phyloP scores from a whole-genome alignment of 1,139 yeast genomes.

The Kazachstania sp. region DNA sequence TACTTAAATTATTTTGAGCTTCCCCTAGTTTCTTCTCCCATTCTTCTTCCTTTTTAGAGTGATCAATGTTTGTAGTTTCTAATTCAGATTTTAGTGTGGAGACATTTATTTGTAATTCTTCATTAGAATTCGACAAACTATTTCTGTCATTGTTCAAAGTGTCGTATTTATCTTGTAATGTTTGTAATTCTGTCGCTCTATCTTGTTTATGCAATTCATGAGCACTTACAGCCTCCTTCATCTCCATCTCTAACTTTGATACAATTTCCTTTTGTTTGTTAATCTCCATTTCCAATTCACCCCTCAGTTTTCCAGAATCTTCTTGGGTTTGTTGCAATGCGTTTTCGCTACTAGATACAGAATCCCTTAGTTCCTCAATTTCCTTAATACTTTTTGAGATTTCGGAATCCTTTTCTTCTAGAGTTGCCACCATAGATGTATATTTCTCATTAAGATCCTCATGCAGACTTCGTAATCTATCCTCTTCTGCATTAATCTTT shows the following conservation, averaged over 20 bases:
- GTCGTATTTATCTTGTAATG: neutral
- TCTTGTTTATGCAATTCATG: neutral
- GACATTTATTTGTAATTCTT: neutral
- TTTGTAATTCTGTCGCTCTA: neutral
- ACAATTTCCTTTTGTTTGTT: neutral
- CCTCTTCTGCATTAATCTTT: neutral
- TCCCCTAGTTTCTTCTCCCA: neutral
- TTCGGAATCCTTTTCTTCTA: neutral
- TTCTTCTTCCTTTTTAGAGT: neutral
- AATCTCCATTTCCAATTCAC: neutral
- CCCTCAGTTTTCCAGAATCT: neutral
- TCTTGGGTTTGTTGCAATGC: neutral
- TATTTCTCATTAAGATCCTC: neutral
- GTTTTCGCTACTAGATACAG: neutral
- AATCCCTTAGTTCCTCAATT: neutral
- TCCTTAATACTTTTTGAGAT: neutral
- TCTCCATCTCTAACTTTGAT: neutral
- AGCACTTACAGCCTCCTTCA: neutral
- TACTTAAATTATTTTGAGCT: neutral
- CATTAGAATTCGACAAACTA: constrained; percentile 4
- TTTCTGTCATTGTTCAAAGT: neutral
- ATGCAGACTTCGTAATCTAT: neutral
- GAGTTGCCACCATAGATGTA: neutral
- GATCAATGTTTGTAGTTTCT: neutral
- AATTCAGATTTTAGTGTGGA: no score